Base-by-base conservation (phyloP, 1,284 basidiomycete species). In the Crepidotus sp. region DNA sequence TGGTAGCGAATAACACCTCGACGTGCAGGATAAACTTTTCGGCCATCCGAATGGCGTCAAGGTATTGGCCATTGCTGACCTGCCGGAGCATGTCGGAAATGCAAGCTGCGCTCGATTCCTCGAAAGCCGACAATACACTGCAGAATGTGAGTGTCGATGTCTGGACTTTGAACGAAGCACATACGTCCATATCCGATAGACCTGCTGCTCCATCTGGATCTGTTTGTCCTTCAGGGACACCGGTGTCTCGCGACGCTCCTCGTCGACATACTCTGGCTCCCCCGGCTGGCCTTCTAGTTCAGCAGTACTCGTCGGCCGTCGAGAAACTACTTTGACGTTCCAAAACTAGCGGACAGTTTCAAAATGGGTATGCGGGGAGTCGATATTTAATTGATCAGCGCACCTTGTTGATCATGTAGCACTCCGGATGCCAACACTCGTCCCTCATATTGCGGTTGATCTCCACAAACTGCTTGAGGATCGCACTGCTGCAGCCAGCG, bases 381-480 rank as follows among this genome's bases (percentile, higher is more conserved):
- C 26, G 40, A 15, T 36, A 21, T 48, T 27, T 32, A 36, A 15
- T 19, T 11, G 41, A 42, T 24, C 40, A 11, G 56, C 71, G 45
- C 48, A 91, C 90, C 74, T 96, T 98, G 68, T 98, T 95, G 57
- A 98, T 98, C 94, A 98, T 98, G 66, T 98, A 98, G 65, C 95
- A 99, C 66, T 99, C 95, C 39, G 95, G 95, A 74, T 99, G 95
- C 95, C 96, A 99, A 61, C 96, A 98, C 68, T 98, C 96, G 67
- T 98, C 93, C 47, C 83, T 77, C 74, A 90, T 91, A 67, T 98
- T 98, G 52, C 95, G 78, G 60, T 98, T 98, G 68, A 99, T 98
- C 69, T 99, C 95, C 50, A 99, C 95, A 59, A 98, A 99, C 62
- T 99, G 95, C 68, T 98, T 98, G 56, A 99, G 70, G 54, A 99